These are phyloP conservation scores for Quercus glauca DNA, from an alignment of 306 rosid genomes.

Conservation along the genomic window DNA sequence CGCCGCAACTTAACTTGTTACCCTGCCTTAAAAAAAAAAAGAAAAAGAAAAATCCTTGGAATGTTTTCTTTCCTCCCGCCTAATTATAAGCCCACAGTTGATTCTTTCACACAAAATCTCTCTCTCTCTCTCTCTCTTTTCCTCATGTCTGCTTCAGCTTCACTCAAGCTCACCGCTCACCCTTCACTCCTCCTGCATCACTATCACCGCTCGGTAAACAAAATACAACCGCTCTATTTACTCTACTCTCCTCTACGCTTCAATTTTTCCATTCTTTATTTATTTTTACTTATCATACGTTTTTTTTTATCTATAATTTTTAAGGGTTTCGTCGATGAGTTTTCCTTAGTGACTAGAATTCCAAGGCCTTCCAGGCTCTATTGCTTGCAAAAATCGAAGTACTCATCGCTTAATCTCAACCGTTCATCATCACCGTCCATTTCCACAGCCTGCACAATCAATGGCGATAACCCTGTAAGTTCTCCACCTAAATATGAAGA, in stretches of 20 bases:
- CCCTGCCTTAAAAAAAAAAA: too few relatives aligned
- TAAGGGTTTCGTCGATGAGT: slow-evolving; percentile 16
- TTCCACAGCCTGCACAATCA: slow-evolving; percentile 25
- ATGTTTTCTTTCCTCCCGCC: too few relatives aligned
- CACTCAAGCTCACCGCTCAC: slow-evolving; percentile 10
- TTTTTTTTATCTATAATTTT: neutral
- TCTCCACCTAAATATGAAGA: slow-evolving; percentile 22
- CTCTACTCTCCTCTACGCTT: neutral
- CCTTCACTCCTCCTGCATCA: slow-evolving; percentile 13
- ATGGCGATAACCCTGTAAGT: slow-evolving; percentile 17
- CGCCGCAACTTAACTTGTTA: too few relatives aligned
- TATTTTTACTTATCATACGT: neutral
- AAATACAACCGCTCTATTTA: neutral
- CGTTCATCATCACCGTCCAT: neutral
- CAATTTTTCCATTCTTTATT: neutral
- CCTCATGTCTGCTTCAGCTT: slow-evolving; percentile 25
- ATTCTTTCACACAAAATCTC: neutral
- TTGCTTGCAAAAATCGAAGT: slow-evolving; percentile 9
- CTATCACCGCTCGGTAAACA: slow-evolving; percentile 27
- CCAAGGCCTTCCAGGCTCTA: slow-evolving; percentile 22
- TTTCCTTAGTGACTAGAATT: slow-evolving; percentile 2
- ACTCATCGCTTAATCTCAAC: slow-evolving; percentile 22
- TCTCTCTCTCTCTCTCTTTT: neutral
- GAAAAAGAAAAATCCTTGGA: too few relatives aligned
- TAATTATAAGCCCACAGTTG: too few relatives aligned